These are phyloP conservation scores for Senna tora DNA, from an alignment of 306 rosid genomes.

Conservation along the genomic window DNA sequence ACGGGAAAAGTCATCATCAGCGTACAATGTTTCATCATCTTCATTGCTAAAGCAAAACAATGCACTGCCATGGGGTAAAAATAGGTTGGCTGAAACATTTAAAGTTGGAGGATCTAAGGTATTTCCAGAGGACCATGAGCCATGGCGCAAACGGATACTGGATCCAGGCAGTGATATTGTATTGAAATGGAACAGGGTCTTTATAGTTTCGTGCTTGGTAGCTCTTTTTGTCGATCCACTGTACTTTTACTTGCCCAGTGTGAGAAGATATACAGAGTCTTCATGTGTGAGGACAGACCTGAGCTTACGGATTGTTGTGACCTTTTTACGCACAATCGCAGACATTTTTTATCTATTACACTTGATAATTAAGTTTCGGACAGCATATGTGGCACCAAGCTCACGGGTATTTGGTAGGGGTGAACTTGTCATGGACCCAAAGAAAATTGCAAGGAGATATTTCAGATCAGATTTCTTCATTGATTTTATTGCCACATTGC, in stretches of 20 bases:
- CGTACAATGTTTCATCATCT: slow-evolving; percentile 56
- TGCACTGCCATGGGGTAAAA: slow-evolving; percentile 53
- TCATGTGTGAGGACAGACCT: slow-evolving; percentile 76
- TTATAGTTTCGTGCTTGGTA: slow-evolving; percentile 81
- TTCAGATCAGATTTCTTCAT: slow-evolving; percentile 91
- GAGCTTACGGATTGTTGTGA: slow-evolving; percentile 71
- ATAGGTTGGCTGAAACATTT: slow-evolving; percentile 55
- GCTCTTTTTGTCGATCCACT: slow-evolving; percentile 86
- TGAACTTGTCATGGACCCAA: slow-evolving; percentile 96
- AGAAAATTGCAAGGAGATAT: slow-evolving; percentile 80
- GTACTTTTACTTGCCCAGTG: slow-evolving; percentile 81
- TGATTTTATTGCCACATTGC: slow-evolving; percentile 88
- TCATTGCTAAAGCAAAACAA: slow-evolving; percentile 53
- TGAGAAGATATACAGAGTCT: slow-evolving; percentile 42
- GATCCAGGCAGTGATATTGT: slow-evolving; percentile 92
- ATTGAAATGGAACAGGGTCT: slow-evolving; percentile 88
- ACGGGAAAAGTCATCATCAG: slow-evolving; percentile 60
- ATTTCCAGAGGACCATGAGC: slow-evolving; percentile 75
- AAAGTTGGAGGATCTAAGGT: slow-evolving; percentile 64
- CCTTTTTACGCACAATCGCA: slow-evolving; percentile 84
- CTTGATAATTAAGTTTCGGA: slow-evolving; percentile 84
- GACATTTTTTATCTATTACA: slow-evolving; percentile 87
- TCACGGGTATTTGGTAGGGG: slow-evolving; percentile 97
- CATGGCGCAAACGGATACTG: slow-evolving; percentile 79
- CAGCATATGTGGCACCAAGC: slow-evolving; percentile 92